Evolutionary conservation across 2,329 filamentous ascomycete genomes (phyloP), one percentile per base, ranked within the genome.

Genomic region (Gaeumannomyces tritici): DNA sequence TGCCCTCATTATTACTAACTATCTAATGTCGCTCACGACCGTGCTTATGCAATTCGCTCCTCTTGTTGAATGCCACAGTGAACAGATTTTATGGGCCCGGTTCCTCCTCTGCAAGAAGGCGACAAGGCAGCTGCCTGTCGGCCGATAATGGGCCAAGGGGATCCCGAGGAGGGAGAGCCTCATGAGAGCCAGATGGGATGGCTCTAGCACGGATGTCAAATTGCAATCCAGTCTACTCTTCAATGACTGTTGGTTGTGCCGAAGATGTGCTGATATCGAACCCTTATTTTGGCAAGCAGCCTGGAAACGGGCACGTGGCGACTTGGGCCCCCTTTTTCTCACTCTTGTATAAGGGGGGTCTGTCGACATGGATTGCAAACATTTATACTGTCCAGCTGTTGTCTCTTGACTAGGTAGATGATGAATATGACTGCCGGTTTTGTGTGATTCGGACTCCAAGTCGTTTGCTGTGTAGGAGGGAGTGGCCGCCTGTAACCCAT

Each of bases 181-280:
- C n/a, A n/a, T n/a, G n/a, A n/a, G 35, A 33, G 47, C 29, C 33
- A 57, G 47, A 33, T 26, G 55, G 57, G 55, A 56, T 56, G 57
- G 55, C 15, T 31, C 29, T 78, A 93, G 93, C 93, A 96, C 90
- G 89, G 90, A 96, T 96, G 92, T 97, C 92, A 96, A 96, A 96
- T 96, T 97, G 87, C 93, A 95, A 93, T 89, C 81, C 85, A 85
- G 88, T 87, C 87, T n/a, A 76, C 75, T 77, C 67, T 70, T 74
- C 65, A 65, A 87, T 96, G 90, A 89, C 90, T 92, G 86, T 82
- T 84, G 58, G 86, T 93, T 95, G 92, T 91, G 93, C 92, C 92
- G 90, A 93, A 96, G 91, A 96, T 91, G 91, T 96, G 92, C 92
- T 95, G 85, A 96, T 82, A 95, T 83, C 72, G 75, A 87, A 74